Conservation (phyloP, 192 early-diverging fungal species). For the Rhizophagus prolifer region DNA sequence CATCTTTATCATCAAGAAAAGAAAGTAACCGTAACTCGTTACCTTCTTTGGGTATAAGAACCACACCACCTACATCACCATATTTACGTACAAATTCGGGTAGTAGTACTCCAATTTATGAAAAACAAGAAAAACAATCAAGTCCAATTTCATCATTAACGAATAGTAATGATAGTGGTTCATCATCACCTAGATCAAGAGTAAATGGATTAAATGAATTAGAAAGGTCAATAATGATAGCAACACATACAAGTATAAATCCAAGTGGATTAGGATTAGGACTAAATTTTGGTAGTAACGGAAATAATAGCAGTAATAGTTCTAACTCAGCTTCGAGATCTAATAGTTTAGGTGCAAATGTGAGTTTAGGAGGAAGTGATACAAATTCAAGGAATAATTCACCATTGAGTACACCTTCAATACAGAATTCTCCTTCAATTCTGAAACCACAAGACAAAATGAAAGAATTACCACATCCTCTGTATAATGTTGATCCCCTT, state of each 20-base stretch:
- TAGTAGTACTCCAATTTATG: not conserved
- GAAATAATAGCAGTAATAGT: not conserved
- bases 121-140: not conserved
- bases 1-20: not conserved
- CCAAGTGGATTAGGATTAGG: not conserved
- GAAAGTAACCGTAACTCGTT: not conserved
- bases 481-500: not conserved
- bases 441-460: not conserved
- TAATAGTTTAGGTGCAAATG: not conserved
- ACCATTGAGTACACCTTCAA: slow-evolving; percentile 1
- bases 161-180: not conserved
- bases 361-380: not conserved
- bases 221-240: not conserved
- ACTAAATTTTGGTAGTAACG: not conserved
- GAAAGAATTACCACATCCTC: slow-evolving; percentile 16
- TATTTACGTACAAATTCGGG: not conserved
- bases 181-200: not conserved
- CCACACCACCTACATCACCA: not conserved
- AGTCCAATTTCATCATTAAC: not conserved
- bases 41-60: slow-evolving; percentile 11
- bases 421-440: not conserved
- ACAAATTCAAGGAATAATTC: slow-evolving; percentile 1
- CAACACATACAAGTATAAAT: not conserved
- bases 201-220: not conserved
- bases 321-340: not conserved